Conservation (phyloP, 352 stramenopile genomes). For the Pythium sp. region DNA sequence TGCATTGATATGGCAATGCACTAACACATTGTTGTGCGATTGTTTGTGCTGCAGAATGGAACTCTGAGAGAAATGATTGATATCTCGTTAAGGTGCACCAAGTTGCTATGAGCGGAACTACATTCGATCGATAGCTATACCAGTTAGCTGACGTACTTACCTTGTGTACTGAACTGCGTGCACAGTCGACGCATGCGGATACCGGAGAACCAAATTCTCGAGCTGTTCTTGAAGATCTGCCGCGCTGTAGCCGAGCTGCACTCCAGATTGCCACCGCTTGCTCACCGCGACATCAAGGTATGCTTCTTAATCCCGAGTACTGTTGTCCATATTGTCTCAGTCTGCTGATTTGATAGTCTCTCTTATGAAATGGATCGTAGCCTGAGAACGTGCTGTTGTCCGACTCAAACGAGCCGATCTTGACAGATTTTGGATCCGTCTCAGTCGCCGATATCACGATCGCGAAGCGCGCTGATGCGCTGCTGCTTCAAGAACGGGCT, state of each 20-base stretch:
- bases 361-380: slow-evolving; percentile 23
- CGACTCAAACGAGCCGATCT: slow-evolving; percentile 68
- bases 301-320: not conserved
- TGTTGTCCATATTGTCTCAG: not conserved
- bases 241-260: slow-evolving; percentile 78
- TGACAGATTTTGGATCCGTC: slow-evolving; percentile 89
- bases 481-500: slow-evolving; percentile 84
- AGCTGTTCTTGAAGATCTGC: slow-evolving; percentile 85
- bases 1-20: not conserved
- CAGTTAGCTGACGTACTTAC: not conserved
- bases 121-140: not conserved
- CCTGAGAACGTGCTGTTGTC: slow-evolving; percentile 87
- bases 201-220: slow-evolving; percentile 63
- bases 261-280: slow-evolving; percentile 59
- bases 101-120: not conserved
- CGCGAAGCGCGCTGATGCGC: slow-evolving; percentile 65
- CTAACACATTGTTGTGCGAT: not conserved
- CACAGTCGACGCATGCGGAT: slow-evolving; percentile 40
- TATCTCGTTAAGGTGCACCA: slow-evolving; percentile 41
- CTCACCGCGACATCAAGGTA: slow-evolving; percentile 88
- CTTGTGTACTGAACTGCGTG: not conserved
- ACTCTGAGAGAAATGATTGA: slow-evolving; percentile 87
- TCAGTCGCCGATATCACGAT: slow-evolving; percentile 62
- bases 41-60: slow-evolving; percentile 46
- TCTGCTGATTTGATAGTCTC: not conserved